phyloP scores from a whole-genome alignment of 2,329 filamentous ascomycete species.

The Celoporthe dispersa region DNA sequence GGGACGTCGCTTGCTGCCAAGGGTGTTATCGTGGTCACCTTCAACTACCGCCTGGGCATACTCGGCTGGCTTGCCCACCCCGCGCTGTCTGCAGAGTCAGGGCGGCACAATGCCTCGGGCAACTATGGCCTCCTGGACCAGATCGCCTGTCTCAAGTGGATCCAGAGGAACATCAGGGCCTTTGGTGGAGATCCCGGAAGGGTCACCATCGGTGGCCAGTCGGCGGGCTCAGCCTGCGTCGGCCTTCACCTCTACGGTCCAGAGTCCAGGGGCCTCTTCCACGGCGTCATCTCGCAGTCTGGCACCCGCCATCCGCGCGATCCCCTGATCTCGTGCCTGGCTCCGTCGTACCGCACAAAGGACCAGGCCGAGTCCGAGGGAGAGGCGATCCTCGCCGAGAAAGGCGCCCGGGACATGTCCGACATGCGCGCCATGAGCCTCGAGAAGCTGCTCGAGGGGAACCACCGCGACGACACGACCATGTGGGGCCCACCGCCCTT shows the following conservation, averaged over 20 bases:
- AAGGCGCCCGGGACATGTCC: constrained; percentile 33
- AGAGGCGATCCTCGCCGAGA: constrained; percentile 27
- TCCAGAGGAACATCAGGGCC: constrained; percentile 9
- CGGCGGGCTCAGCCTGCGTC: constrained; percentile 1
- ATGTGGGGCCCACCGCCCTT: constrained; percentile 9
- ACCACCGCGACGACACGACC: constrained; percentile 14
- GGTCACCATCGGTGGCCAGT: constrained; percentile 13
- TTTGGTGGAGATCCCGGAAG: constrained; percentile 15
- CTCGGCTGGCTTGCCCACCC: constrained; percentile 13
- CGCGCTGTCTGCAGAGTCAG: background rate
- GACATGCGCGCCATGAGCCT: constrained; percentile 32
- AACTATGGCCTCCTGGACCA: constrained; percentile 17
- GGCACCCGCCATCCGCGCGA: constrained; percentile 9
- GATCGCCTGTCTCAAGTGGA: constrained; percentile 10
- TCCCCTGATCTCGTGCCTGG: constrained; percentile 35
- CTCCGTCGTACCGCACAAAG: constrained; percentile 36
- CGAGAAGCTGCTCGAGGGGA: constrained; percentile 19
- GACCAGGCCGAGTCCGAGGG: constrained; percentile 32
- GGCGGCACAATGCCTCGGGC: constrained; percentile 14
- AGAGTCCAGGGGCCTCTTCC: constrained; percentile 12
- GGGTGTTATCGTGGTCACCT: constrained; percentile 4
- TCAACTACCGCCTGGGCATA: constrained; percentile 19
- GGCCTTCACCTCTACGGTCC: constrained; percentile 14
- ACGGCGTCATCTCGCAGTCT: constrained; percentile 9
- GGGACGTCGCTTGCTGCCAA: constrained; percentile 5